Percentiles rank a stretch among this genome's conserved stretches.
These are phyloP conservation scores for Penicillium flavigenum DNA, from an alignment of 495 filamentous ascomycete genomes.

Conservation along the genomic window DNA sequence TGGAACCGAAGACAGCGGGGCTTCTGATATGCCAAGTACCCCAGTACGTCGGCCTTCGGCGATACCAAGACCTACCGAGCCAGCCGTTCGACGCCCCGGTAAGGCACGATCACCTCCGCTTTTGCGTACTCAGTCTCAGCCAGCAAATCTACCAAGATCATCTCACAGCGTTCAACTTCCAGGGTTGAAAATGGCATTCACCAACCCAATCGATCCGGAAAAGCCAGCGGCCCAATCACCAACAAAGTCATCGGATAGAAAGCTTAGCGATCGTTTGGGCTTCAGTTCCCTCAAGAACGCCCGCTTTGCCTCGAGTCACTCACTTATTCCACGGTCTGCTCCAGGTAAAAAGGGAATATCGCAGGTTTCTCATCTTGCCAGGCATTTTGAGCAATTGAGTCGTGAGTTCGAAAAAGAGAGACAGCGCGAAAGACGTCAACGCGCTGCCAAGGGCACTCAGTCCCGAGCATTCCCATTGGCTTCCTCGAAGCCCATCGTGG, in stretches of 20 bases:
- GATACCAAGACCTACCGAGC: slow-evolving; percentile 53
- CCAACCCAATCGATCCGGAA: slow-evolving; percentile 20
- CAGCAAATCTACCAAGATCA: slow-evolving; percentile 41
- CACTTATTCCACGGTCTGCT: slow-evolving; percentile 87
- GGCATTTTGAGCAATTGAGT: slow-evolving; percentile 94
- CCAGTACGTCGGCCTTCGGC: slow-evolving; percentile 40
- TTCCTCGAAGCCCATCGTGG: slow-evolving; percentile 92
- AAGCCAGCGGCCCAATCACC: slow-evolving; percentile 28
- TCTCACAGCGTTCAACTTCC: slow-evolving; percentile 22
- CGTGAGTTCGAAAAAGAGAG: slow-evolving; percentile 96
- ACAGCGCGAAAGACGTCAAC: slow-evolving; percentile 76
- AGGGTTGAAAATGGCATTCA: slow-evolving; percentile 20
- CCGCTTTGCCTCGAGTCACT: slow-evolving; percentile 60
- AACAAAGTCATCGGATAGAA: slow-evolving; percentile 62
- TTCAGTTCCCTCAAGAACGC: slow-evolving; percentile 59
- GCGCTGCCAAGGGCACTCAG: slow-evolving; percentile 76
- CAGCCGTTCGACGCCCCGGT: slow-evolving; percentile 37
- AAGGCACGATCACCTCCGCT: slow-evolving; percentile 62
- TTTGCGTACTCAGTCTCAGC: slow-evolving; percentile 69
- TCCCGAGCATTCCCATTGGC: slow-evolving; percentile 83
- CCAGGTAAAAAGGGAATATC: slow-evolving; percentile 62
- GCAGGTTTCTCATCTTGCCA: slow-evolving; percentile 82
- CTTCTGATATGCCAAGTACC: slow-evolving; percentile 21
- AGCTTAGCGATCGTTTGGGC: slow-evolving; percentile 64
- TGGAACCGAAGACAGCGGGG: slow-evolving; percentile 2